phyloP scores from a whole-genome alignment of 2,329 filamentous ascomycete genomes.

The Thelonectria olida region DNA sequence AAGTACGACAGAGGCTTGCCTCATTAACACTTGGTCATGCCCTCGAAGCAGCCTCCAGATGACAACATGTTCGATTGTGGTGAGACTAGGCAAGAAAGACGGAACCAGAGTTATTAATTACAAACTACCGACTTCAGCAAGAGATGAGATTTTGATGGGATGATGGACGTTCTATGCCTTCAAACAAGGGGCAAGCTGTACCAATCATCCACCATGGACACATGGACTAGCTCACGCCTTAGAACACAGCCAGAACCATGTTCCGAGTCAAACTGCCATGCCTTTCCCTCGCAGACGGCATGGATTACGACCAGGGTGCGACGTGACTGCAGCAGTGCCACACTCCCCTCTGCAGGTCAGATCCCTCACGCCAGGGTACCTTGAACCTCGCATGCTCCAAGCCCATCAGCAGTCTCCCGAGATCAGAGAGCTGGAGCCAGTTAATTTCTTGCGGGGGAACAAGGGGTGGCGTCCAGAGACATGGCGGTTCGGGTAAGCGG shows the following conservation, averaged over 20 bases:
- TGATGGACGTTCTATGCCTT: neutral
- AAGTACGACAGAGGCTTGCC: constrained; percentile 6
- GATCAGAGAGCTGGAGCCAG: neutral
- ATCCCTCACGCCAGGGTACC: neutral
- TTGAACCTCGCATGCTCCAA: neutral
- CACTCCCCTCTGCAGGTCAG: neutral
- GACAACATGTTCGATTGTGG: neutral
- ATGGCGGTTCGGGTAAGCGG: neutral
- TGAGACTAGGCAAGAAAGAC: neutral
- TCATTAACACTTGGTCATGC: neutral
- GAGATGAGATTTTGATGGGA: neutral
- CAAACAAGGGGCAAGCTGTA: neutral
- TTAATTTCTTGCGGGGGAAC: neutral
- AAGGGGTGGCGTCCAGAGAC: neutral
- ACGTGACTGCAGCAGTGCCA: constrained; percentile 4
- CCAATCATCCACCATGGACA: neutral
- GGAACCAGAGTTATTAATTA: too few relatives aligned
- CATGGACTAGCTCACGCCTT: too few relatives aligned
- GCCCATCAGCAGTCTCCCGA: neutral
- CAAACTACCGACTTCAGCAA: neutral
- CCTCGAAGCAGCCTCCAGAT: neutral
- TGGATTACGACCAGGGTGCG: constrained; percentile 1
- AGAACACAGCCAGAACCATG: neutral
- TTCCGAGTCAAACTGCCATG: neutral
- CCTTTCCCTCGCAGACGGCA: neutral